Percentiles rank a stretch among this genome's conserved stretches.
Evolutionary conservation across 768 basidiomycete species (phyloP).

Genomic region (Lactifluus rugatus): DNA sequence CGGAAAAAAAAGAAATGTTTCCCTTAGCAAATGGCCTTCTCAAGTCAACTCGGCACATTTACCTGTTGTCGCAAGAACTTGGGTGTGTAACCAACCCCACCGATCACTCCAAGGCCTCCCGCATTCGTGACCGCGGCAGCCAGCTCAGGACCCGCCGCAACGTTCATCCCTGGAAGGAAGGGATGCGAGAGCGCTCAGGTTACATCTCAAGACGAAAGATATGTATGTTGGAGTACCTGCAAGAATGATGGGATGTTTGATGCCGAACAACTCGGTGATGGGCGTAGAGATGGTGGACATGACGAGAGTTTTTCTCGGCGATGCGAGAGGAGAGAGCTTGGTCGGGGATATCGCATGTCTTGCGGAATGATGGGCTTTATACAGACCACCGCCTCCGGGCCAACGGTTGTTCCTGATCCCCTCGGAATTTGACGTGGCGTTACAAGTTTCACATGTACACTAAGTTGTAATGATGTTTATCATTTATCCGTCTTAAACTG

Average conservation of each 20-base stretch:
- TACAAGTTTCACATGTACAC: too few relatives aligned
- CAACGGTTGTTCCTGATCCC: too few relatives aligned
- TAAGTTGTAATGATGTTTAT: too few relatives aligned
- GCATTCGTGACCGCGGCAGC: slow-evolving; percentile 93
- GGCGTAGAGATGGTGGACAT: slow-evolving; percentile 70
- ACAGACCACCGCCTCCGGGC: too few relatives aligned
- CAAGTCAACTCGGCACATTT: too few relatives aligned
- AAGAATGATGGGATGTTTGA: slow-evolving; percentile 80
- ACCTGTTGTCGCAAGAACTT: slow-evolving; percentile 74
- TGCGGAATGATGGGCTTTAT: too few relatives aligned
- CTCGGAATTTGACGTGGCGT: neutral
- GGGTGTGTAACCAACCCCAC: slow-evolving; percentile 80
- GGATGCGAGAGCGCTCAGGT: neutral
- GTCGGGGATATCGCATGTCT: neutral
- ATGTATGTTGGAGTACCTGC: slow-evolving; percentile 43
- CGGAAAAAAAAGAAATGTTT: neutral
- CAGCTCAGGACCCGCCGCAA: slow-evolving; percentile 67
- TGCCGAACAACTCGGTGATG: slow-evolving; percentile 81
- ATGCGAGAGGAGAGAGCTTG: too few relatives aligned
- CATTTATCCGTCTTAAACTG: too few relatives aligned
- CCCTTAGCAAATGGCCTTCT: too few relatives aligned
- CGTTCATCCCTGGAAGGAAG: slow-evolving; percentile 46
- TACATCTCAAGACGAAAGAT: neutral
- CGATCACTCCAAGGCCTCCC: slow-evolving; percentile 87
- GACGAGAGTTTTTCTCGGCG: neutral